phyloP scores from a whole-genome alignment of 352 stramenopile species.

The Phytophthora sansomeana region DNA sequence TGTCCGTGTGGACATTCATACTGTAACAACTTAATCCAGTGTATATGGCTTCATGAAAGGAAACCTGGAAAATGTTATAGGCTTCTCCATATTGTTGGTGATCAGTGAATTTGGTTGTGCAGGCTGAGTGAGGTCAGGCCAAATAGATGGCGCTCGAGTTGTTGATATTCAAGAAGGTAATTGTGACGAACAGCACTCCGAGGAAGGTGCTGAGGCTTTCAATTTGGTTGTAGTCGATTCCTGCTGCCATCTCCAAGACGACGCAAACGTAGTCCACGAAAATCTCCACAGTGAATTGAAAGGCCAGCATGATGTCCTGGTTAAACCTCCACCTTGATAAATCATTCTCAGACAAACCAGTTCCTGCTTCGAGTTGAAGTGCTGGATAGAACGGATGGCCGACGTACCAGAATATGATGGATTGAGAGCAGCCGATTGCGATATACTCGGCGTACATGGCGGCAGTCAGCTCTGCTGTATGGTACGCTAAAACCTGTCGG shows the following conservation, averaged over 20 bases:
- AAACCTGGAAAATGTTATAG: too few species aligned
- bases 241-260: constrained; percentile 38
- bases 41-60: constrained; percentile 3
- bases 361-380: constrained; percentile 8
- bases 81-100: too few species aligned
- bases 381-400: constrained; percentile 44
- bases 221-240: constrained; percentile 36
- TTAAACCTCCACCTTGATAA: constrained; percentile 17
- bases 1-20: constrained; percentile 9
- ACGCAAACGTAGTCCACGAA: constrained; percentile 40
- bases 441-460: constrained; percentile 69
- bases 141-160: constrained; percentile 40
- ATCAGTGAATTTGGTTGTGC: too few species aligned
- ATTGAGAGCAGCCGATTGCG: constrained; percentile 54
- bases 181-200: constrained; percentile 32
- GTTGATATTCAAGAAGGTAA: constrained; percentile 39
- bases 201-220: constrained; percentile 38
- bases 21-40: constrained; percentile 17
- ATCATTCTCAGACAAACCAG: neutral
- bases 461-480: constrained; percentile 49
- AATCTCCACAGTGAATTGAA: constrained; percentile 37
- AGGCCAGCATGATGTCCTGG: constrained; percentile 22
- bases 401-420: constrained; percentile 48
- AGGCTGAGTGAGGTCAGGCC: neutral
- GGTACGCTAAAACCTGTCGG: constrained; percentile 33